These are phyloP conservation scores for Zygoascus flipseniorum DNA, from an alignment of 805 yeast species.

Conservation along the genomic window DNA sequence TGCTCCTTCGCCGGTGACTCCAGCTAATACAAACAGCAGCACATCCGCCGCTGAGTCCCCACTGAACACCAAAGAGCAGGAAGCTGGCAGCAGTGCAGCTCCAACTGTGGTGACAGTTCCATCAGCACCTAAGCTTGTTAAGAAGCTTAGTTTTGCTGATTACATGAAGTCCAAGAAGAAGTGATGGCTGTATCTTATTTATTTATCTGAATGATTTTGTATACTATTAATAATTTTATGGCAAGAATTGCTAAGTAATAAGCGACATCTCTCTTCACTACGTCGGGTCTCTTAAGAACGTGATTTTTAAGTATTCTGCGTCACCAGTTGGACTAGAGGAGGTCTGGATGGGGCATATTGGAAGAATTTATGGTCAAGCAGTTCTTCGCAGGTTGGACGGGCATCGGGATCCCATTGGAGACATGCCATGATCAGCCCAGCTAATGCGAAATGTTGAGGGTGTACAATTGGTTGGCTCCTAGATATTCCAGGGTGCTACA, in stretches of 20 bases:
- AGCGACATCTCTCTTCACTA: not conserved
- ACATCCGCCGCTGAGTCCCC: not conserved
- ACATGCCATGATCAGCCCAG: slow-evolving; percentile 29
- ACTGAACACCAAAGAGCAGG: slow-evolving; percentile 1
- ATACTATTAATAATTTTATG: not conserved
- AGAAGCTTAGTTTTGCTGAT: slow-evolving; percentile 68
- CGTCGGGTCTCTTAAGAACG: no score
- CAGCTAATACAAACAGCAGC: not conserved
- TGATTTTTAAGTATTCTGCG: not conserved
- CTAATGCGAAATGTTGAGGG: slow-evolving; percentile 3
- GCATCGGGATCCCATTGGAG: slow-evolving; percentile 69
- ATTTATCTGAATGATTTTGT: not conserved
- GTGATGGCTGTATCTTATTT: not conserved
- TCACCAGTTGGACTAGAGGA: not conserved
- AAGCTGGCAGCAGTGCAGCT: not conserved
- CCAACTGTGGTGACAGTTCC: slow-evolving; percentile 1
- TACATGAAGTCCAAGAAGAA: slow-evolving; percentile 47
- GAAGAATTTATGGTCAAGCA: slow-evolving; percentile 8
- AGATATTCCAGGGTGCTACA: slow-evolving; percentile 28
- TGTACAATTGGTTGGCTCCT: not conserved
- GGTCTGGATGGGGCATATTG: not conserved
- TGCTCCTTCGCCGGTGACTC: not conserved
- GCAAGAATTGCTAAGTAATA: no score
- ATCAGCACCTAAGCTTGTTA: slow-evolving; percentile 33
- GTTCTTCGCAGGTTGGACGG: slow-evolving; percentile 15